Evolutionary conservation across 495 filamentous ascomycete genomes (phyloP), one percentile per base, ranked within the genome.

Genomic region (Barbatosphaeria neglecta): DNA sequence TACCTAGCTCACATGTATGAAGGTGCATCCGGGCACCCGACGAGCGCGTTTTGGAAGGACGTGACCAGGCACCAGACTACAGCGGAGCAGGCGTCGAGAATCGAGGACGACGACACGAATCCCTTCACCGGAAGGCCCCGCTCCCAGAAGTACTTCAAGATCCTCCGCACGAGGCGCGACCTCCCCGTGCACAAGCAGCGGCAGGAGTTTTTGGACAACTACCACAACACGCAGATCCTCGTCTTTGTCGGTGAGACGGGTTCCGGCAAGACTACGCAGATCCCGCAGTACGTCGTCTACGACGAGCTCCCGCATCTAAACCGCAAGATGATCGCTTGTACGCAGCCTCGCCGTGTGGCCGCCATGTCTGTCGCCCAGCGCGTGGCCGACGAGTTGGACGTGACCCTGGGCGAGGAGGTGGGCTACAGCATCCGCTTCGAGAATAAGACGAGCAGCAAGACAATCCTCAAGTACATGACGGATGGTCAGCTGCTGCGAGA

Each of bases 391-490:
- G 93, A 99, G 65, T 82, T 97, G 81, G 93, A 97, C 63, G 92
- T 97, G 49, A 77, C 75, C 16, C 71, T 99, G 22, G 93, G 93
- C 39, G 83, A 96, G 49, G 93, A 99, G 61, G 90, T 99, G 46
- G 93, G 93, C 63, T 99, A 97, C 72, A 96, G 84, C 64, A 97
- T 99, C 56, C 88, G 93, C 67, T 99, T 99, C 66, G 93, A 97
- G 64, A 92, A 99, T 63, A 87, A 82, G 67, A 97, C 93, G 0
- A 75, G 87, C 37, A 75, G 78, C 45, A 95, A 87, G 65, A 99
- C 93, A 8, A 76, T 96, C 33, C 70, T 99, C 41, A 99, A 97
- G 70, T 99, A 99, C 70, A 97, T 99, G 93, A 99, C 93, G 23
- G 93, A 99, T 62, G 93, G 93, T 80, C 97, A 97, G 92, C 78